Evolutionary conservation across 1,284 basidiomycete species (phyloP), one percentile per base, ranked within the genome.

Genomic region (Neotropicomus parvogracilis): DNA sequence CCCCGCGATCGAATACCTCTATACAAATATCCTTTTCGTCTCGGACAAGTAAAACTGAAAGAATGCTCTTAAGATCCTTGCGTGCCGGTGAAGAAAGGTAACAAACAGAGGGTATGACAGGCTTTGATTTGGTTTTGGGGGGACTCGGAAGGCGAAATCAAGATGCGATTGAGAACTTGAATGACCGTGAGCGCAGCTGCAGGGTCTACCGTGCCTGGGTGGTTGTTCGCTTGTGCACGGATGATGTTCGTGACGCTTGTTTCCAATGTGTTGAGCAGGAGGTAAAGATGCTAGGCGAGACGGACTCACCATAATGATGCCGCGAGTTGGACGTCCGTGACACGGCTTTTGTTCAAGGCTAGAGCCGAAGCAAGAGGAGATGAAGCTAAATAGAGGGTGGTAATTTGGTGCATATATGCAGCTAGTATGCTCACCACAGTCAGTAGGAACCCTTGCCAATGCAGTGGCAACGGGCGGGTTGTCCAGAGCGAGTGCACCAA

Each of bases 401-500:
- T 3, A 39, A 49, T 38, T 9, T 21, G 40, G 40, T 6, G 17
- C 35, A 48, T 50, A 36, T 41, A 53, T 28, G 49, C 27, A 28
- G 26, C 9, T 2, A 24, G 41, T 10, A 32, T 12, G 48, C 61
- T 39, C 37, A 75, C 78, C 60, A 46, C 70, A 70, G 43, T 77
- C 78, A 5, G 60, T 50, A 27, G 64, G 51, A 3, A 67, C 54
- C 54, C 72, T 79, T 1, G 69, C 60, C 4, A 88, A 65, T 0
- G 70, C 71, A 13, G 52, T 59, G 2, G 84, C 78, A 0, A 86
- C 69, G 5, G 65, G 51, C 0, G 73, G 60, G 51, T 85, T 87
- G 49, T 88, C 88, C 57, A 81, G 81, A 14, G 80, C 74, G 10
- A 93, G 65, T 0, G 85, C 74, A 2, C 83, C 83, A n/a, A 93